Conservation (phyloP, 805 yeast genomes). For the Diddensiella transvaalensis region DNA sequence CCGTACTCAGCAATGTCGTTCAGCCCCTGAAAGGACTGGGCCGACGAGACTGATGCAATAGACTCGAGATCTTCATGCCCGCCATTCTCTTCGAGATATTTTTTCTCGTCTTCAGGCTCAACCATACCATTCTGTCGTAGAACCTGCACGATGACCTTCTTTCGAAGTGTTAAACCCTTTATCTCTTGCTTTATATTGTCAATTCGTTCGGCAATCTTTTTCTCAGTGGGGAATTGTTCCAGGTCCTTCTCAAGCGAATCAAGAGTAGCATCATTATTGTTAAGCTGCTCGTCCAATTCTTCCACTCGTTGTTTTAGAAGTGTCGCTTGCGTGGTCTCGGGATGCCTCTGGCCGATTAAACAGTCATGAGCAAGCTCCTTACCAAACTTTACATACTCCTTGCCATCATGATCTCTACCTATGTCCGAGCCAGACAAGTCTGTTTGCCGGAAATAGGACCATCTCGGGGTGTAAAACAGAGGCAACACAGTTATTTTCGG, state of each 20-base stretch:
- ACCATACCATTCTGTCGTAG: constrained; percentile 8
- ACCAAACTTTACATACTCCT: constrained; percentile 45
- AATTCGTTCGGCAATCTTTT: constrained; percentile 19
- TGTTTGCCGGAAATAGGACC: constrained; percentile 66
- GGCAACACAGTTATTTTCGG: constrained; percentile 52
- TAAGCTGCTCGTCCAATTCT: constrained; percentile 31
- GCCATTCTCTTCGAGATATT: constrained; percentile 2
- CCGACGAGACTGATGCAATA: constrained; percentile 5
- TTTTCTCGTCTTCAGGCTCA: constrained; percentile 6
- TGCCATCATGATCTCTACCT: constrained; percentile 21
- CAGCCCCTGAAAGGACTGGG: constrained; percentile 14
- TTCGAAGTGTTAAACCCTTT: constrained; percentile 17
- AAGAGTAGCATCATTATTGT: constrained; percentile 31
- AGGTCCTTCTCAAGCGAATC: constrained; percentile 29
- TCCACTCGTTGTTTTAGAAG: constrained; percentile 28
- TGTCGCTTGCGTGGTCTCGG: constrained; percentile 27
- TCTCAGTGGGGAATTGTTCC: constrained; percentile 23
- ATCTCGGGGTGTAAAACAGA: constrained; percentile 61
- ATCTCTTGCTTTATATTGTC: constrained; percentile 17
- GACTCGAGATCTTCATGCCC: constrained; percentile 9
- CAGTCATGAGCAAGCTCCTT: constrained; percentile 61
- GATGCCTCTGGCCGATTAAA: constrained; percentile 34
- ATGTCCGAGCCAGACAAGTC: constrained; percentile 33
- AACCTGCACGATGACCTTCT: constrained; percentile 12
- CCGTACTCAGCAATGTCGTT: constrained; percentile 20